phyloP scores from a whole-genome alignment of 805 yeast genomes.

The Cyberlindnera maritima region DNA sequence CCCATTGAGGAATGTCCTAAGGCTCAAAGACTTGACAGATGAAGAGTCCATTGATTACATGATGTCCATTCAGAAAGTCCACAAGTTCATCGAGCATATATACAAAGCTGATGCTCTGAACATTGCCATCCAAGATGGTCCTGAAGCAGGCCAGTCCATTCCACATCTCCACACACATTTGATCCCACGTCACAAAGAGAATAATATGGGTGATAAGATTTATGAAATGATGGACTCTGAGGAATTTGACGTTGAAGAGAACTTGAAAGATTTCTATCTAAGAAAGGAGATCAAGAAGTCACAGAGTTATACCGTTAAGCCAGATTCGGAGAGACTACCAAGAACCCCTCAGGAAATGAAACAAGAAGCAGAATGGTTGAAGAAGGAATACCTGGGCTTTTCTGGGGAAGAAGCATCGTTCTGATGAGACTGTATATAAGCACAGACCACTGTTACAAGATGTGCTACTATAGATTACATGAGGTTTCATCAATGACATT shows the following conservation, averaged over 20 bases:
- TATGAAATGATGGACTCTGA: conserved; percentile 57
- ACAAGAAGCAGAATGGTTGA: conserved; percentile 61
- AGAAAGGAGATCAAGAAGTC: conserved; percentile 29
- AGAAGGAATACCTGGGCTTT: conserved; percentile 32
- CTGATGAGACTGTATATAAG: not conserved
- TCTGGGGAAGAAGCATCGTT: not conserved
- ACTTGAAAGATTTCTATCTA: conserved; percentile 29
- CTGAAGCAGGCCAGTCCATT: conserved; percentile 93
- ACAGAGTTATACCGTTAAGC: conserved; percentile 32
- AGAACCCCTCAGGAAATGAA: conserved; percentile 67
- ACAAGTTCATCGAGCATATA: conserved; percentile 58
- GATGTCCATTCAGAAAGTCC: conserved; percentile 66
- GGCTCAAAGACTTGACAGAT: conserved; percentile 65
- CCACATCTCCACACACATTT: conserved; percentile 95
- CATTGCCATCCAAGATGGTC: conserved; percentile 94
- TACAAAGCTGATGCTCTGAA: conserved; percentile 84
- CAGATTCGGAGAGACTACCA: conserved; percentile 53
- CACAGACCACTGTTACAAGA: not conserved
- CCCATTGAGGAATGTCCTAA: conserved; percentile 66
- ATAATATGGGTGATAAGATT: conserved; percentile 69
- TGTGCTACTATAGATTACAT: not conserved
- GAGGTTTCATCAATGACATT: conserved; percentile 12
- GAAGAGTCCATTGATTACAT: conserved; percentile 81
- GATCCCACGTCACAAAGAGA: conserved; percentile 69
- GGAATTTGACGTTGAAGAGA: conserved; percentile 45